Base-by-base conservation (phyloP, 495 filamentous ascomycete species). In the Terfezia claveryi region DNA sequence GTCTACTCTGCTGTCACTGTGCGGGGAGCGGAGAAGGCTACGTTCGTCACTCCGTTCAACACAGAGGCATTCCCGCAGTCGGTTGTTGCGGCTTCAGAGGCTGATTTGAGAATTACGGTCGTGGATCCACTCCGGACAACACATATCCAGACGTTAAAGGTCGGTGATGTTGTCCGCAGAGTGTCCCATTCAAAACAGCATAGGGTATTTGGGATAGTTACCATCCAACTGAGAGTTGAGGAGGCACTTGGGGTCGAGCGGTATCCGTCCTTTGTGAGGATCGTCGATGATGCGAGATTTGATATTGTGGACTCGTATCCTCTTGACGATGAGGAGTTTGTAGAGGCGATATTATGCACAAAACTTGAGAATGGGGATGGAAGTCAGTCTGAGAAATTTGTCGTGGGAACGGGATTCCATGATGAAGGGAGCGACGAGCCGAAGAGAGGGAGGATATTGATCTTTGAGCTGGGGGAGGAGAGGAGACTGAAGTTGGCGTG, bases 1-100 rank as follows among this genome's bases (percentile, higher is more conserved):
- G 80, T 94, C 8, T 99, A 91, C 72, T 93, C 87, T 16, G 86
- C 92, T 1, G 82, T 95, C n/a, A 96, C 93, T 52, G 14, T 46
- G 3, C 12, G 17, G 41, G 17, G 41, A 14, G 87, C 87, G 2
- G 85, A 94, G 60, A 79, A 85, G 51, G 82, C 87, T 6, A 77
- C 78, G 6, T 80, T 77, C 38, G 74, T 96, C 32, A 91, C 84
- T 60, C 73, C 83, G 8, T 88, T 99, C 58, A 76, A 96, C 66
- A 68, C 79, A 12, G 79, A 80, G 57, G 82, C 82, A 0, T 99
- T 83, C 60, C 87, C 91, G 4, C 74, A 74, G 38, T 78, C 84
- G 11, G 80, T 96, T 41, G 82, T 81, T 3, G 75, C 96, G 37
- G 86, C 87, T 7, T 89, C 86, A 0, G 69, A 79, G 32, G 67